A percentile compares a stretch with the other conserved stretches of the same genome.
These are phyloP conservation scores for Colletotrichum musae DNA, from an alignment of 2,329 filamentous ascomycete species.

Conservation along the genomic window DNA sequence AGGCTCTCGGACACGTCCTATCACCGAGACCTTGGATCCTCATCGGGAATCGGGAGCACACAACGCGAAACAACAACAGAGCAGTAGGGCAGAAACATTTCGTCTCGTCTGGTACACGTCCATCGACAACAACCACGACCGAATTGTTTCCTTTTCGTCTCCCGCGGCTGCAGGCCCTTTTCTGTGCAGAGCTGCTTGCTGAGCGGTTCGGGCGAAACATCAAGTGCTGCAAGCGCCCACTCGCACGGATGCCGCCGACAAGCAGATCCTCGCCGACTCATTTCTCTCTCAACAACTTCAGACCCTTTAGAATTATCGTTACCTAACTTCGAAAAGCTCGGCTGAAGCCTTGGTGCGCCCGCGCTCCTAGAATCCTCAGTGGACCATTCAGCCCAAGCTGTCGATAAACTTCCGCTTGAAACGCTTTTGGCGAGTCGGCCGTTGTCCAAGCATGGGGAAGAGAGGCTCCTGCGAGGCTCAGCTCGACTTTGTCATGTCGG, in stretches of 20 bases:
- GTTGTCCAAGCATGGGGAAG: neutral
- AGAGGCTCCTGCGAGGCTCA: neutral
- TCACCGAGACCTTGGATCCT: conserved; percentile 9
- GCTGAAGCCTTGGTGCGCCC: no score
- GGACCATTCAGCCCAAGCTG: neutral
- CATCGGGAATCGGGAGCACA: neutral
- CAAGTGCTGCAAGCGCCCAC: conserved; percentile 11
- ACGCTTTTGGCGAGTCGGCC: conserved; percentile 24
- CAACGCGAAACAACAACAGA: no score
- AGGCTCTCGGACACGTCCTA: conserved; percentile 25
- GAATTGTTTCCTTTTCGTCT: neutral
- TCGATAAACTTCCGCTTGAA: conserved; percentile 35
- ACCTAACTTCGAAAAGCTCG: no score
- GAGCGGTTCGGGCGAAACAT: conserved; percentile 24
- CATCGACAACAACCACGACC: no score
- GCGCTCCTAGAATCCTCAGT: no score
- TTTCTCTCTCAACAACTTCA: no score
- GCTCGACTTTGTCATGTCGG: conserved; percentile 8
- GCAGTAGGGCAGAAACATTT: neutral
- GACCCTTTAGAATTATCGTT: no score
- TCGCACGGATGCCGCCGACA: conserved; percentile 26
- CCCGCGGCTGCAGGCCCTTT: neutral
- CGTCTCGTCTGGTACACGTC: neutral
- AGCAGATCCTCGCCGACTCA: neutral
- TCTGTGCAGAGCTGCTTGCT: neutral